A percentile compares a stretch with the other conserved stretches of the same genome.
phyloP scores from a whole-genome alignment of 2,329 filamentous ascomycete species.

The Botrytis tulipae region DNA sequence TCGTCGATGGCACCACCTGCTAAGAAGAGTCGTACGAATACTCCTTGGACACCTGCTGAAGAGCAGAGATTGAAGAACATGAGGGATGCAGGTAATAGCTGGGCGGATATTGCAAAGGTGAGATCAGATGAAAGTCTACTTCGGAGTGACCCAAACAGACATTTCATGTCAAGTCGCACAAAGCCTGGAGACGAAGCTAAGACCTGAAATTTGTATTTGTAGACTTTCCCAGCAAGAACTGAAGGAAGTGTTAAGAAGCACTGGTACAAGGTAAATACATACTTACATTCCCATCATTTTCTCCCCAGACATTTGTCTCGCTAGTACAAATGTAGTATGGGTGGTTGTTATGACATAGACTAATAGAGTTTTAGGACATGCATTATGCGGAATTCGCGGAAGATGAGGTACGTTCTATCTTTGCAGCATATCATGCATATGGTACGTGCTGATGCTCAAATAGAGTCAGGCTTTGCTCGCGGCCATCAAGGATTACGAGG shows the following conservation, averaged over 20 bases:
- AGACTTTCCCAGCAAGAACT: conserved; percentile 90
- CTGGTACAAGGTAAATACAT: conserved; percentile 81
- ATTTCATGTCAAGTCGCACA: conserved; percentile 20
- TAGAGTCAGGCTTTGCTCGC: conserved; percentile 65
- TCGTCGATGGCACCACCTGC: conserved; percentile 52
- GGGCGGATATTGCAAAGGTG: conserved; percentile 98
- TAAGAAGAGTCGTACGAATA: conserved; percentile 98
- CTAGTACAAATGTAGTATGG: not conserved
- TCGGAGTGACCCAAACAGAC: not conserved
- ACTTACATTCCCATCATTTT: not conserved
- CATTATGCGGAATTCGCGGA: conserved; percentile 98
- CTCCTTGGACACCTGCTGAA: conserved; percentile 94
- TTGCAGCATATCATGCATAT: conserved; percentile 8
- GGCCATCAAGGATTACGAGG: conserved; percentile 98
- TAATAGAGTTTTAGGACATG: conserved; percentile 69
- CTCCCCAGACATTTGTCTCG: conserved; percentile 16
- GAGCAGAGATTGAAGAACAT: conserved; percentile 90
- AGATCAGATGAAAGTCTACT: conserved; percentile 29
- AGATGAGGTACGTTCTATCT: conserved; percentile 68
- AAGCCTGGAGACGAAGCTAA: not conserved
- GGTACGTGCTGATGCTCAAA: conserved; percentile 34
- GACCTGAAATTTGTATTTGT: conserved; percentile 26
- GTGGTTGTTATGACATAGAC: not conserved
- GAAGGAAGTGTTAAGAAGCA: conserved; percentile 99
- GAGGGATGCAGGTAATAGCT: conserved; percentile 89